phyloP scores from a whole-genome alignment of 2,329 filamentous ascomycete genomes.

The Dothideomycetes sp. region DNA sequence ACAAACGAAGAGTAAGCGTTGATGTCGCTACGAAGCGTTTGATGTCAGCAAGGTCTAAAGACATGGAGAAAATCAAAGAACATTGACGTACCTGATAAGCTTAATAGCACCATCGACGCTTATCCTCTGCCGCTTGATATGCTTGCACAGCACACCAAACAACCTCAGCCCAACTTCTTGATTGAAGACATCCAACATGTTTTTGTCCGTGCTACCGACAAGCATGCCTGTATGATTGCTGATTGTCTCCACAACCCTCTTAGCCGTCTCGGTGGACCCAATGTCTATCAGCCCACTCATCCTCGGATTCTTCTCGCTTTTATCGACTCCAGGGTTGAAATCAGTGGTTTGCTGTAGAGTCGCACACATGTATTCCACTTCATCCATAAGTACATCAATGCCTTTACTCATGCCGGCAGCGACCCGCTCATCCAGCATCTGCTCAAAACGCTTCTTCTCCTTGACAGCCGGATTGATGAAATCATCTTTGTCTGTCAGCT shows the following conservation, averaged over 20 bases:
- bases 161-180: constrained; percentile 90
- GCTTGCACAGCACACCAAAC: constrained; percentile 88
- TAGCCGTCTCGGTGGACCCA: constrained; percentile 69
- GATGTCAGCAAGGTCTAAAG: neutral
- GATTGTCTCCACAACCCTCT: constrained; percentile 72
- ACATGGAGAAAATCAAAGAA: neutral
- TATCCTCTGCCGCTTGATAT: constrained; percentile 90
- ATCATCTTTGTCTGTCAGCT: constrained; percentile 83
- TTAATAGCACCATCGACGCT: constrained; percentile 81
- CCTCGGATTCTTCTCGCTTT: constrained; percentile 17
- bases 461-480: constrained; percentile 86
- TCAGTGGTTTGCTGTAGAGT: constrained; percentile 79
- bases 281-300: constrained; percentile 36
- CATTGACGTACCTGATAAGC: constrained; percentile 63
- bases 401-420: constrained; percentile 93
- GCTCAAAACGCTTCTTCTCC: constrained; percentile 97
- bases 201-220: constrained; percentile 90
- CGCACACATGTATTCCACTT: constrained; percentile 89
- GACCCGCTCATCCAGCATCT: constrained; percentile 95
- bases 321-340: constrained; percentile 61
- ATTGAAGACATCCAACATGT: constrained; percentile 96
- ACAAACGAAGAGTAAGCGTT: constrained; percentile 86
- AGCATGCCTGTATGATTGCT: constrained; percentile 87
- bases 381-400: constrained; percentile 96
- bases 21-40: constrained; percentile 60